Percentiles rank a stretch among this genome's conserved stretches.
Evolutionary conservation across 2,329 filamentous ascomycete genomes (phyloP).

Genomic region (Aspergillus fumigatiaffinis): DNA sequence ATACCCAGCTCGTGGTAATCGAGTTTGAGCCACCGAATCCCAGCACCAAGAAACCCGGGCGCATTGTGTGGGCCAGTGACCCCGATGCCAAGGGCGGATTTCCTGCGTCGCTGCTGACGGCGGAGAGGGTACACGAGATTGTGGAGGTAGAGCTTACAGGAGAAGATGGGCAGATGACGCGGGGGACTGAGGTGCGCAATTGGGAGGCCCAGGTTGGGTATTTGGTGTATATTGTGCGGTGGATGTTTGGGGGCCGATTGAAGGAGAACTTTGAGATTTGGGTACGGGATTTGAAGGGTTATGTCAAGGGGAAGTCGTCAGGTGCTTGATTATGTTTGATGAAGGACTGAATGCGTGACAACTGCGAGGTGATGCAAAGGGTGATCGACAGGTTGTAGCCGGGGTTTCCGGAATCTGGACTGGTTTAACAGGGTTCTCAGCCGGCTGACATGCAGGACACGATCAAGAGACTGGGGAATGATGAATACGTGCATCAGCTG

Average conservation of each 20-base stretch:
- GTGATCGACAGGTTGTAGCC: background rate
- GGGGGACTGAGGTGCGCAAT: slow-evolving; percentile 33
- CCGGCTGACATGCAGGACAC: background rate
- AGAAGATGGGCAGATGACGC: slow-evolving; percentile 8
- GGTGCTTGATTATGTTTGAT: background rate
- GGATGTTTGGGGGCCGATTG: slow-evolving; percentile 39
- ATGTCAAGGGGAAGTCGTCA: slow-evolving; percentile 27
- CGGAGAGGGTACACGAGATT: slow-evolving; percentile 48
- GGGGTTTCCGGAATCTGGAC: background rate
- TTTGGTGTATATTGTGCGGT: slow-evolving; percentile 39
- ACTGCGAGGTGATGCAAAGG: background rate
- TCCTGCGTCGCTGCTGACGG: slow-evolving; percentile 34
- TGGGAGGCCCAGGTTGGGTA: slow-evolving; percentile 46
- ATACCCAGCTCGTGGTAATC: slow-evolving; percentile 28
- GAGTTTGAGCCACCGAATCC: slow-evolving; percentile 28
- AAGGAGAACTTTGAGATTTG: slow-evolving; percentile 38
- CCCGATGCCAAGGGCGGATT: slow-evolving; percentile 25
- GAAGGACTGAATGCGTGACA: background rate
- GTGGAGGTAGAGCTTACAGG: slow-evolving; percentile 28
- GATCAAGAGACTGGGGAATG: background rate
- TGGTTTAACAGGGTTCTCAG: background rate
- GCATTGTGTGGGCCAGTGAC: slow-evolving; percentile 30
- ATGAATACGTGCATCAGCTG: background rate
- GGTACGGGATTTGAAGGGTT: slow-evolving; percentile 40
- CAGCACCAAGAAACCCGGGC: slow-evolving; percentile 14